Percentiles rank a stretch among this genome's conserved stretches.
These are phyloP conservation scores for Hansenula sp. DNA, from an alignment of 1,139 yeast genomes.

Conservation along the genomic window DNA sequence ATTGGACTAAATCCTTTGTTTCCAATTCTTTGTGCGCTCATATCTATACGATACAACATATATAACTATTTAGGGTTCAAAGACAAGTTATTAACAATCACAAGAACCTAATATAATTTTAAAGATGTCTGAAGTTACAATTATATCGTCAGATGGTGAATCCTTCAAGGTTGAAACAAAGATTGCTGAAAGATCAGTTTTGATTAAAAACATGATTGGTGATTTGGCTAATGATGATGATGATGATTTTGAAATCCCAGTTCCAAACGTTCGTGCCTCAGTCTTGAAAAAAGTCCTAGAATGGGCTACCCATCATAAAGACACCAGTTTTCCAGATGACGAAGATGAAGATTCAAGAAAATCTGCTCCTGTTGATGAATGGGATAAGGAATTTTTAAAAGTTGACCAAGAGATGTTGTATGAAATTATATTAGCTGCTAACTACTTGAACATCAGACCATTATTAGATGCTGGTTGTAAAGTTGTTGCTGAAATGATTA, in stretches of 20 bases:
- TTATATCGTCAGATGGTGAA: slow-evolving; percentile 73
- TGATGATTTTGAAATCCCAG: slow-evolving; percentile 77
- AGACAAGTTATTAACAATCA: neutral
- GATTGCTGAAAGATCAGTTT: slow-evolving; percentile 85
- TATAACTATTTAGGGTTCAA: too few species aligned
- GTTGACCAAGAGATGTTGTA: slow-evolving; percentile 99
- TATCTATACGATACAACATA: too few species aligned
- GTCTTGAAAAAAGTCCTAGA: slow-evolving; percentile 90
- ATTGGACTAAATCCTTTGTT: too few species aligned
- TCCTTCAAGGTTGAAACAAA: slow-evolving; percentile 70
- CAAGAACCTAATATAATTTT: neutral
- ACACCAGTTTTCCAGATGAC: slow-evolving; percentile 72
- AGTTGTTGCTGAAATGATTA: slow-evolving; percentile 97
- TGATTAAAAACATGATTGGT: slow-evolving; percentile 87
- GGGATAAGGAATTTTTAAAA: slow-evolving; percentile 94
- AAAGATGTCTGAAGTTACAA: slow-evolving; percentile 34
- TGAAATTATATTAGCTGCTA: slow-evolving; percentile 94
- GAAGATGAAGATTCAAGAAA: slow-evolving; percentile 82
- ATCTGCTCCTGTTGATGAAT: slow-evolving; percentile 83
- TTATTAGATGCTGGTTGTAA: slow-evolving; percentile 94
- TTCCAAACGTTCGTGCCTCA: slow-evolving; percentile 83
- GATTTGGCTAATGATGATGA: slow-evolving; percentile 58
- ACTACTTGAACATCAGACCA: slow-evolving; percentile 90
- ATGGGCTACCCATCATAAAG: slow-evolving; percentile 97
- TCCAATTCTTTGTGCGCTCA: too few species aligned